Evolutionary conservation across 2,329 filamentous ascomycete genomes (phyloP).

Genomic region (Xylaria sp.): DNA sequence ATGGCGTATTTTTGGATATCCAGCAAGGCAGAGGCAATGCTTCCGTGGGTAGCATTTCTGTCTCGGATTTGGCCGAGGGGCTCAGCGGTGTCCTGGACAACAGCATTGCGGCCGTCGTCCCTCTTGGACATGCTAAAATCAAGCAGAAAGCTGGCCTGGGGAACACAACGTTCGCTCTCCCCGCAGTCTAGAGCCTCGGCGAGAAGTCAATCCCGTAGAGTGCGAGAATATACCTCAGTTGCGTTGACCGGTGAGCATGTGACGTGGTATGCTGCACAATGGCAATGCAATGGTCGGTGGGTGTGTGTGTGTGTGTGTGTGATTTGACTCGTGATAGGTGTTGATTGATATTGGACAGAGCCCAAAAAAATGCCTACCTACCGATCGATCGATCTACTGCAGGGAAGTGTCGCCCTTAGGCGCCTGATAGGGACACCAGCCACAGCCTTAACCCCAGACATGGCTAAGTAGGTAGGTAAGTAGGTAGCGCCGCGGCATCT

Average conservation of each 20-base stretch:
- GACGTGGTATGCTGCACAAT: conserved; percentile 22
- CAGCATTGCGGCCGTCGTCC: conserved; percentile 37
- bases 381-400: background rate
- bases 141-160: conserved; percentile 10
- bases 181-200: conserved; percentile 7
- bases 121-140: conserved; percentile 44
- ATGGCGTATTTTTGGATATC: conserved; percentile 41
- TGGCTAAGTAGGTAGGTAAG: background rate
- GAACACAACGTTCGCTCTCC: conserved; percentile 20
- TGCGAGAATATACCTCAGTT: conserved; percentile 17
- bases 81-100: conserved; percentile 46
- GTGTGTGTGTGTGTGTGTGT: background rate
- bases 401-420: no score
- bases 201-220: background rate
- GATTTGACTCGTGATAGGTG: background rate
- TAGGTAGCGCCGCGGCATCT: background rate
- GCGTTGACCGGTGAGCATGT: conserved; percentile 17
- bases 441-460: conserved; percentile 12
- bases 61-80: conserved; percentile 46
- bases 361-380: background rate
- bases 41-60: conserved; percentile 26
- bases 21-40: conserved; percentile 43
- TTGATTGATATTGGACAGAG: conserved; percentile 13
- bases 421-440: conserved; percentile 12
- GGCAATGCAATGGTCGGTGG: background rate